These are phyloP conservation scores for Anisodus acutangulus DNA, from an alignment of 257 asterid species.

Conservation along the genomic window DNA sequence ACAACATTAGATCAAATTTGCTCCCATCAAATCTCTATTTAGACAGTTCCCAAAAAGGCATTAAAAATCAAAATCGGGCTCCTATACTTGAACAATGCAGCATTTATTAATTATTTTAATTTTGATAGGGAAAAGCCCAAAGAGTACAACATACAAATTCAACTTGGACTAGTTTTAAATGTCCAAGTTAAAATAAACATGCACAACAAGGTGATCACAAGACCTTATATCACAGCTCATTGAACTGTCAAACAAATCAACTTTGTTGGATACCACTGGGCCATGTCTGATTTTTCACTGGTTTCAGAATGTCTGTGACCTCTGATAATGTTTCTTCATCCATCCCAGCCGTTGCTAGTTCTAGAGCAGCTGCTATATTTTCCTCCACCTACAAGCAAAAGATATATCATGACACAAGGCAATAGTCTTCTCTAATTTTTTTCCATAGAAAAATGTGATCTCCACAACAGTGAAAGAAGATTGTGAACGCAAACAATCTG, in stretches of 20 bases:
- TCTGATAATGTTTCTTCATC: conserved; percentile 64
- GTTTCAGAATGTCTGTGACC: conserved; percentile 65
- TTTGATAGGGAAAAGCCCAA: background rate
- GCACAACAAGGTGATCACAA: conserved; percentile 6
- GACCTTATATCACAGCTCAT: background rate
- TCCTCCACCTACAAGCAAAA: conserved; percentile 64
- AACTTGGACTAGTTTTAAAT: background rate
- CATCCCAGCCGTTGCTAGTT: conserved; percentile 57
- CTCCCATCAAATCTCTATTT: background rate
- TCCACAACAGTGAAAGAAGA: background rate
- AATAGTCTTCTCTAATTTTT: background rate
- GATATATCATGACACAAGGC: background rate
- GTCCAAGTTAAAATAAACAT: conserved; percentile 27
- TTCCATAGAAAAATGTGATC: background rate
- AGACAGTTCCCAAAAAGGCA: background rate
- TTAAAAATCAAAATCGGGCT: background rate
- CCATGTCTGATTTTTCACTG: conserved; percentile 94
- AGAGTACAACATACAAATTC: conserved; percentile 21
- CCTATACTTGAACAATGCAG: background rate
- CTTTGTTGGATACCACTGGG: conserved; percentile 79
- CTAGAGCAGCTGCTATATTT: conserved; percentile 79
- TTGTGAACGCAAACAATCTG: background rate
- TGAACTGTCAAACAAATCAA: conserved; percentile 35
- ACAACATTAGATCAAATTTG: background rate
- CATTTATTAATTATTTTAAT: background rate